A percentile compares a stretch with the other conserved stretches of the same genome.
Conservation (phyloP, 768 basidiomycete species). For the Phaffia tasmanica region DNA sequence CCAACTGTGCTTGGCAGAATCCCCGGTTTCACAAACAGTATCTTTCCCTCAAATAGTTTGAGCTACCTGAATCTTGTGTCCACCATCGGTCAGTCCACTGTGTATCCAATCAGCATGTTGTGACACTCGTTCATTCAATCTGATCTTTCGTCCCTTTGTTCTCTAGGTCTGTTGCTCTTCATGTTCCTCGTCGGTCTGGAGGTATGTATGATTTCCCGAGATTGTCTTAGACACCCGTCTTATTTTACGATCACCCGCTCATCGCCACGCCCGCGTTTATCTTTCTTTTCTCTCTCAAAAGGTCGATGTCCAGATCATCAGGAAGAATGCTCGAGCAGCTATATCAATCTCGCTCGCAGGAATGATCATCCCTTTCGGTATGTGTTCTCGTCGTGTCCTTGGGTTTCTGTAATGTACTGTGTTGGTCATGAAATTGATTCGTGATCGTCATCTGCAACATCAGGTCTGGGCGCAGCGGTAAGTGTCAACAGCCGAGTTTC, state of each 20-base stretch:
- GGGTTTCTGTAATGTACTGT: background rate
- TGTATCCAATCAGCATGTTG: no score
- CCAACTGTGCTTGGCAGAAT: slow-evolving; percentile 51
- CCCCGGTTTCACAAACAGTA: slow-evolving; percentile 54
- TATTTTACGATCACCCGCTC: background rate
- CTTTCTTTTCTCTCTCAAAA: background rate
- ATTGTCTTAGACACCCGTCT: no score
- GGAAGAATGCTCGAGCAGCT: slow-evolving; percentile 52
- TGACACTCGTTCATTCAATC: background rate
- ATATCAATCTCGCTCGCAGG: slow-evolving; percentile 55
- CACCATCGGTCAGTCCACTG: slow-evolving; percentile 46
- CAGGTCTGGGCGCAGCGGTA: background rate
- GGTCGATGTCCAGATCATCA: slow-evolving; percentile 60
- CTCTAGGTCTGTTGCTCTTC: slow-evolving; percentile 52
- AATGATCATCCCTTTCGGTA: slow-evolving; percentile 62
- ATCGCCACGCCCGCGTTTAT: background rate
- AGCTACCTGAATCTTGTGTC: slow-evolving; percentile 59
- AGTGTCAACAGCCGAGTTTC: background rate
- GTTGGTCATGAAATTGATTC: background rate
- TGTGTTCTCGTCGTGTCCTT: background rate
- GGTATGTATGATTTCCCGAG: slow-evolving; percentile 13
- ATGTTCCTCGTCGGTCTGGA: slow-evolving; percentile 78
- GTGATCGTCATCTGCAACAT: background rate
- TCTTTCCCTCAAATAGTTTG: slow-evolving; percentile 42
- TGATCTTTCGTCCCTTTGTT: slow-evolving; percentile 27